A percentile compares a stretch with the other conserved stretches of the same genome.
Conservation (phyloP, 352 stramenopile genomes). For the Phytophthora cajani region DNA sequence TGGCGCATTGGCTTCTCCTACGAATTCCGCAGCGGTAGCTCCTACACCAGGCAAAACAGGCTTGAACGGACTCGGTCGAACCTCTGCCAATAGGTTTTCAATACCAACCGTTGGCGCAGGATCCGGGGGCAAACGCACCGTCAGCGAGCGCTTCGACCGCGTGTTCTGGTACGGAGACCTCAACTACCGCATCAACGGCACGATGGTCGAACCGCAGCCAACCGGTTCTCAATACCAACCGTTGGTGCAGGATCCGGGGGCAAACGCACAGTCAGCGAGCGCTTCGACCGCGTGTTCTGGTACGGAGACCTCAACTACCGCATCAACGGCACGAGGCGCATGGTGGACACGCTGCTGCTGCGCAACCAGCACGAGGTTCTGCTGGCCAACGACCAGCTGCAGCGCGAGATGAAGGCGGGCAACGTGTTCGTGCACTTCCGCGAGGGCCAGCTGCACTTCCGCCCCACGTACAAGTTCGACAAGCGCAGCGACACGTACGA, state of each 20-base stretch:
- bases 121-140: constrained; percentile 23
- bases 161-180: constrained; percentile 96
- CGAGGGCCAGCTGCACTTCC: constrained; percentile 93
- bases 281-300: constrained; percentile 94
- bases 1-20: constrained; percentile 20
- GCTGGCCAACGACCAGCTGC: constrained; percentile 93
- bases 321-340: constrained; percentile 90
- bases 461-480: constrained; percentile 97
- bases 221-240: no score
- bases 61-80: constrained; percentile 40
- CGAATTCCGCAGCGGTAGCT: constrained; percentile 14
- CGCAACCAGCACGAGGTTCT: constrained; percentile 82
- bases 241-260: constrained; percentile 6
- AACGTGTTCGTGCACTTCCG: constrained; percentile 90
- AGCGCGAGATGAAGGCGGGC: constrained; percentile 76
- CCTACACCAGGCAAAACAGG: constrained; percentile 7
- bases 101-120: constrained; percentile 18
- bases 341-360: constrained; percentile 82
- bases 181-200: constrained; percentile 94
- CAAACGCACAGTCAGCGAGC: constrained; percentile 51
- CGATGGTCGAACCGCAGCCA: no score
- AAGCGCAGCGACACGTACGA: constrained; percentile 93
- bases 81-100: constrained; percentile 40
- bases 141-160: constrained; percentile 83
- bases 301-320: constrained; percentile 95